These are phyloP conservation scores for Fraxinus floribunda DNA, from an alignment of 305 asterid species.

Conservation along the genomic window DNA sequence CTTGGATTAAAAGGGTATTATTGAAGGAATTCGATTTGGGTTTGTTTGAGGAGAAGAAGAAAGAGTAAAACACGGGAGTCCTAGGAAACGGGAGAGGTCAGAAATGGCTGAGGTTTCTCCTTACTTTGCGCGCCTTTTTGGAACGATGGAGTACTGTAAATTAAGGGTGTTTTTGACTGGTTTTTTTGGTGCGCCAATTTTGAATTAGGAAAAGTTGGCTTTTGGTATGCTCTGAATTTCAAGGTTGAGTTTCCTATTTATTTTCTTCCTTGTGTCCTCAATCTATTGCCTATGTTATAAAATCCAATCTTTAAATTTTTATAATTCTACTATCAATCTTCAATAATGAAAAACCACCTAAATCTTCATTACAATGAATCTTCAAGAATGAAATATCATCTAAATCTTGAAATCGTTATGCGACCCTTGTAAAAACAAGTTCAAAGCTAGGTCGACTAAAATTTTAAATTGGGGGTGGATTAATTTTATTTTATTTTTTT, in stretches of 20 bases:
- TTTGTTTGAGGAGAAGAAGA: background rate
- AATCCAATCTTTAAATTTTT: background rate
- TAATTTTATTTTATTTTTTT: too few species aligned
- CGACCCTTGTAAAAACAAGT: background rate
- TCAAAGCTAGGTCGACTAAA: too few species aligned
- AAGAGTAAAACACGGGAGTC: background rate
- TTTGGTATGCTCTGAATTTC: background rate
- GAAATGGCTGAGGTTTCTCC: conserved; percentile 25
- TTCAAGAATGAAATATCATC: background rate
- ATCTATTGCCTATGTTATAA: background rate
- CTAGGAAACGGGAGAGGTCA: conserved; percentile 22
- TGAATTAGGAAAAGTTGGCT: background rate
- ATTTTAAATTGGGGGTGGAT: background rate
- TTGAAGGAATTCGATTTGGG: background rate
- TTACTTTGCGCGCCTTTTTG: conserved; percentile 11
- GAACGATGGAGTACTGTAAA: background rate
- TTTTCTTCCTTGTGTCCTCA: background rate
- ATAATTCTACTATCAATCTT: background rate
- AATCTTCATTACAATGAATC: background rate
- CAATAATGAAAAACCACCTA: background rate
- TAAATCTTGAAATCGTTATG: background rate
- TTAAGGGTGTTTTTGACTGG: background rate
- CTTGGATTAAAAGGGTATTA: background rate
- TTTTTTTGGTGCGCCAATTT: background rate
- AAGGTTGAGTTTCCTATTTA: background rate